A percentile compares a stretch with the other conserved stretches of the same genome.
Conservation (phyloP, 1,284 basidiomycete genomes). For the Irpex lacteus region DNA sequence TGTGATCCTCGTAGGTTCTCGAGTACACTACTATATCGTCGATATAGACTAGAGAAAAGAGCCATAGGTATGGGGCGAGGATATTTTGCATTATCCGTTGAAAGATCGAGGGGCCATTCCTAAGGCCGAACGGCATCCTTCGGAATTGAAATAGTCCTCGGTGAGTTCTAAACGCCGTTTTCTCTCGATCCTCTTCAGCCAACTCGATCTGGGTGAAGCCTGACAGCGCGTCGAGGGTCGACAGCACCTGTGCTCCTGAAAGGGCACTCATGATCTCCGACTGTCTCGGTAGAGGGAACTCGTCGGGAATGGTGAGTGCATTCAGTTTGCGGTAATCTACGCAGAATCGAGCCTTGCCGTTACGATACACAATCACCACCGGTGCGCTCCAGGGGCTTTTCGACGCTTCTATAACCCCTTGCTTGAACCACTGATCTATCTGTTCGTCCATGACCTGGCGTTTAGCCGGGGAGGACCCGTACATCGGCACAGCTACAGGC, state of each 20-base stretch:
- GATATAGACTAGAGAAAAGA: constrained; percentile 37
- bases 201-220: constrained; percentile 41
- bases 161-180: constrained; percentile 38
- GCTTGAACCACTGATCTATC: constrained; percentile 27
- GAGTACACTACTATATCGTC: constrained; percentile 38
- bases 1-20: constrained; percentile 21
- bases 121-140: too few species aligned
- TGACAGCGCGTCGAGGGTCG: constrained; percentile 36
- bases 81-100: constrained; percentile 39
- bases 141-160: too few species aligned
- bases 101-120: too few species aligned
- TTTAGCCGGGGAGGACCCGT: constrained; percentile 29
- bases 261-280: constrained; percentile 35
- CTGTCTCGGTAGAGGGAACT: constrained; percentile 40
- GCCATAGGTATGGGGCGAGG: constrained; percentile 36
- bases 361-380: constrained; percentile 30
- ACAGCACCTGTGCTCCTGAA: constrained; percentile 31
- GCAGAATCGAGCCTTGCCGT: constrained; percentile 37
- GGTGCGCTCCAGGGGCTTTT: constrained; percentile 33
- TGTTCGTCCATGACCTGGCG: constrained; percentile 31
- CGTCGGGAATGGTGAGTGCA: constrained; percentile 33
- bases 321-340: too few species aligned
- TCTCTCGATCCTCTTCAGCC: constrained; percentile 27
- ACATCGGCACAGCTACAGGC: constrained; percentile 24
- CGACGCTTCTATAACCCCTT: constrained; percentile 33